A percentile compares a stretch with the other conserved stretches of the same genome.
Conservation (phyloP, 2,329 filamentous ascomycete species). For the Ilyonectria mors-panacis region DNA sequence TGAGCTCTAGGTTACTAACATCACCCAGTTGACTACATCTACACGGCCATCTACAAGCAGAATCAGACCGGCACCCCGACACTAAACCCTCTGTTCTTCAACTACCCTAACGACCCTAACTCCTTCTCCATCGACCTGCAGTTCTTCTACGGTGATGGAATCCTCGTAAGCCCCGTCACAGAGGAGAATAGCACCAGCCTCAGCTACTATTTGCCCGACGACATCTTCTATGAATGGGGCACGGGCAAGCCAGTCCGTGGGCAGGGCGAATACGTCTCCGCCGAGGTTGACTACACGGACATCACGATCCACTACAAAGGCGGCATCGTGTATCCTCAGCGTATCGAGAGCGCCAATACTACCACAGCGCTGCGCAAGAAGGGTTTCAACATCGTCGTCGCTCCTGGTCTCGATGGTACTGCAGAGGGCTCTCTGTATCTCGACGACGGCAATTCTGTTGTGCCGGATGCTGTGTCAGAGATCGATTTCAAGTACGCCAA, state of each 20-base stretch:
- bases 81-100: conserved; percentile 79
- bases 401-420: conserved; percentile 72
- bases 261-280: conserved; percentile 35
- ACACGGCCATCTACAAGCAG: conserved; percentile 77
- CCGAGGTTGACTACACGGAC: conserved; percentile 58
- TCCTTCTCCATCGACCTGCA: conserved; percentile 63
- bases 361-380: conserved; percentile 74
- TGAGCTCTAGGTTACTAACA: background rate
- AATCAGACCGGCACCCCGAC: conserved; percentile 73
- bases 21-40: conserved; percentile 75
- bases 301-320: conserved; percentile 78
- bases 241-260: conserved; percentile 63
- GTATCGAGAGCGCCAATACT: conserved; percentile 70
- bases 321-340: conserved; percentile 73
- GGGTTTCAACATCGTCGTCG: conserved; percentile 78
- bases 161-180: conserved; percentile 64
- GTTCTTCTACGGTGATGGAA: conserved; percentile 63
- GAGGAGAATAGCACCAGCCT: conserved; percentile 60
- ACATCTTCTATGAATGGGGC: conserved; percentile 66
- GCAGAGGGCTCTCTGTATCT: conserved; percentile 79
- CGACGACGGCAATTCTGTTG: conserved; percentile 79
- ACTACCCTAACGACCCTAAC: conserved; percentile 68
- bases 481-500: conserved; percentile 73
- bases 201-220: conserved; percentile 63
- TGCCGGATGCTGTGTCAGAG: conserved; percentile 68